phyloP scores from a whole-genome alignment of 768 basidiomycete species.

The Leccinum sublutescens region DNA sequence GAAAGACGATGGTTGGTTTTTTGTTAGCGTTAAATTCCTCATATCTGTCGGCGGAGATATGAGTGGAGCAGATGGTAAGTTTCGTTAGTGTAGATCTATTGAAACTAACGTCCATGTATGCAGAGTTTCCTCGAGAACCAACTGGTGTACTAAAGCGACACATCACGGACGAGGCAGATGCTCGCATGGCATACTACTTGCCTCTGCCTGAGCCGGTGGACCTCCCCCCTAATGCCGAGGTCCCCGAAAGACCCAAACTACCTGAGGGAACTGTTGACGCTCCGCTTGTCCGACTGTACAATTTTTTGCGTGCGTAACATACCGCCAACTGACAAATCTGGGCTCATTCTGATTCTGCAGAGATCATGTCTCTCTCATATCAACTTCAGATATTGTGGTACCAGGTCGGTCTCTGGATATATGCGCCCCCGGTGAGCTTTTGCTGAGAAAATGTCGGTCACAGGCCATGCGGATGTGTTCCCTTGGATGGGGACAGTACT shows the following conservation, averaged over 20 bases:
- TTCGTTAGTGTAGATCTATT: background rate
- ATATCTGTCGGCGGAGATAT: slow-evolving; percentile 72
- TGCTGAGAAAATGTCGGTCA: background rate
- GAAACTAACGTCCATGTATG: background rate
- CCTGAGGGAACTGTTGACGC: slow-evolving; percentile 68
- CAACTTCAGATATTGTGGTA: slow-evolving; percentile 88
- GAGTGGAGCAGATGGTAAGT: slow-evolving; percentile 65
- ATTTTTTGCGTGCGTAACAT: slow-evolving; percentile 75
- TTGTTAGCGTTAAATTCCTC: slow-evolving; percentile 73
- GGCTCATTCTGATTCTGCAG: slow-evolving; percentile 37
- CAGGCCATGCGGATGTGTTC: slow-evolving; percentile 73
- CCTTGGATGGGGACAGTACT: slow-evolving; percentile 82
- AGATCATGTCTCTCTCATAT: slow-evolving; percentile 90
- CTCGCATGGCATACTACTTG: slow-evolving; percentile 63
- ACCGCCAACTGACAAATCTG: background rate
- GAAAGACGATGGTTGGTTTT: slow-evolving; percentile 80
- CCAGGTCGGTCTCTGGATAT: slow-evolving; percentile 43
- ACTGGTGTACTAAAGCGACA: slow-evolving; percentile 59
- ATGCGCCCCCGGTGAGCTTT: background rate
- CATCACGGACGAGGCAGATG: slow-evolving; percentile 72
- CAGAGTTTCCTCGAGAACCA: slow-evolving; percentile 75
- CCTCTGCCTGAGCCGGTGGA: slow-evolving; percentile 43
- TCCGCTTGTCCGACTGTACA: slow-evolving; percentile 81
- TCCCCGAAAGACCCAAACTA: slow-evolving; percentile 47
- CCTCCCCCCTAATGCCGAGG: slow-evolving; percentile 40